phyloP scores from a whole-genome alignment of 139 green algal species.

The Ostreobium quekettii region DNA sequence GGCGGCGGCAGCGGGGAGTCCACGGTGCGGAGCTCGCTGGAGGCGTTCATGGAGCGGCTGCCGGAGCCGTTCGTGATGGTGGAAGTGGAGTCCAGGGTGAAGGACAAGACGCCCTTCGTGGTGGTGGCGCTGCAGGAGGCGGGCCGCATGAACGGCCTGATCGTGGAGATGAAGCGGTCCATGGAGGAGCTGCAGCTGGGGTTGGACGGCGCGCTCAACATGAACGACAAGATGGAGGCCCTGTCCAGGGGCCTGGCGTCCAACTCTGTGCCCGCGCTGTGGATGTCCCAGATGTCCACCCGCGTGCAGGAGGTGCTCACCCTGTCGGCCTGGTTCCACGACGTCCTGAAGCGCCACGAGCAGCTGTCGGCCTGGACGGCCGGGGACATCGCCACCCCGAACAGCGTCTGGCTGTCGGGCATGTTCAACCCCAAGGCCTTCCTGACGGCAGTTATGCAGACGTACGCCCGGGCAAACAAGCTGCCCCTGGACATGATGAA shows the following conservation, averaged over 20 bases:
- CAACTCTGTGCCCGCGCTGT: constrained; percentile 58
- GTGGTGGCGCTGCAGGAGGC: constrained; percentile 68
- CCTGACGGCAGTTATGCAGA: constrained; percentile 81
- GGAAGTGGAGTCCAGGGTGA: constrained; percentile 67
- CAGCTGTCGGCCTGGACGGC: constrained; percentile 67
- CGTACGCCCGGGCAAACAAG: constrained; percentile 66
- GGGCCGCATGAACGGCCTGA: constrained; percentile 65
- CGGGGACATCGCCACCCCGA: constrained; percentile 47
- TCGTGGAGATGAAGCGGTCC: constrained; percentile 64
- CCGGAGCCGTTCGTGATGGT: constrained; percentile 73
- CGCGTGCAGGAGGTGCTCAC: constrained; percentile 72
- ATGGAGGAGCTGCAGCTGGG: constrained; percentile 81
- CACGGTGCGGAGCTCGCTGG: constrained; percentile 45
- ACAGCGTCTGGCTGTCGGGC: constrained; percentile 64
- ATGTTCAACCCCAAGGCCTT: constrained; percentile 88
- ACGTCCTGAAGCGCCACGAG: constrained; percentile 62
- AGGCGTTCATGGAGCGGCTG: constrained; percentile 53
- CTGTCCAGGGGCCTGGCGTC: constrained; percentile 54
- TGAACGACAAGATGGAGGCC: constrained; percentile 77
- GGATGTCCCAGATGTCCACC: constrained; percentile 72
- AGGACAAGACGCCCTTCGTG: constrained; percentile 75
- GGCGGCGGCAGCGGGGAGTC: constrained; percentile 38
- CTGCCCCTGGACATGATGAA: constrained; percentile 79
- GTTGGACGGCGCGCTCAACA: constrained; percentile 77
- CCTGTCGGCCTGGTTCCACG: constrained; percentile 54